Base-by-base conservation (phyloP, 2,329 filamentous ascomycete genomes). In the Aureobasidium uvarum region DNA sequence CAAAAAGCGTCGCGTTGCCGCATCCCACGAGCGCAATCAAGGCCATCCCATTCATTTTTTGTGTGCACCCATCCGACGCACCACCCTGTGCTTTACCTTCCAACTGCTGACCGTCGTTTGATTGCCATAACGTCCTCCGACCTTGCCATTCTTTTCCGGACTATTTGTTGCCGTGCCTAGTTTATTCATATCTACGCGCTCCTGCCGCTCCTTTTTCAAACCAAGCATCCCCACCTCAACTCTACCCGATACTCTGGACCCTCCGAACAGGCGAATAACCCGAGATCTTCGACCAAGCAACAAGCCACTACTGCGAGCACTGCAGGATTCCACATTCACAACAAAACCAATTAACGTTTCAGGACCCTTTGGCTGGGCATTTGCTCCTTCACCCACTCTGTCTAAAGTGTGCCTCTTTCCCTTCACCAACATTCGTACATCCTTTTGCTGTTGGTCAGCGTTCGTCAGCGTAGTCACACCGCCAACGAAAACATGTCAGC, bases 41-140 rank as follows among this genome's bases (percentile, higher is more conserved):
- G 38, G 48, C 48, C 43, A 45, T 63, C 31, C 54, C 48, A 43
- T 43, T 63, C 60, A 54, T 33, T 51, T 25, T 25, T 50, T 36
- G 58, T 45, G 58, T 51, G 58, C 23, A 51, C 43, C 46, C 23
- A 41, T 45, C 43, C 16, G 45, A 36, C 41, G 36, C 33, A 25
- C 48, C 52, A 55, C 52, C 33, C 33, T 46, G 41, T 62, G 50
- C 45, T 18, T 54, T 52, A 25, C 33, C 60, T n/a, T 28, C 60
- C 60, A 63, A 63, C 46, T 63, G 60, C 25, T 63, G 46, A 62
- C 58, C 43, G 33, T 62, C 58, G 11, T 62, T 62, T 62, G 58
- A 62, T 62, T 62, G 45, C 45, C 23, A 63, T 45, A 63, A 63
- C 60, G 60, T 63, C 38, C 16, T 51, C 45, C 58, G 31, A 62